Evolutionary conservation across 768 basidiomycete genomes (phyloP), one percentile per base, ranked within the genome.

Genomic region (Lactifluus volemus): DNA sequence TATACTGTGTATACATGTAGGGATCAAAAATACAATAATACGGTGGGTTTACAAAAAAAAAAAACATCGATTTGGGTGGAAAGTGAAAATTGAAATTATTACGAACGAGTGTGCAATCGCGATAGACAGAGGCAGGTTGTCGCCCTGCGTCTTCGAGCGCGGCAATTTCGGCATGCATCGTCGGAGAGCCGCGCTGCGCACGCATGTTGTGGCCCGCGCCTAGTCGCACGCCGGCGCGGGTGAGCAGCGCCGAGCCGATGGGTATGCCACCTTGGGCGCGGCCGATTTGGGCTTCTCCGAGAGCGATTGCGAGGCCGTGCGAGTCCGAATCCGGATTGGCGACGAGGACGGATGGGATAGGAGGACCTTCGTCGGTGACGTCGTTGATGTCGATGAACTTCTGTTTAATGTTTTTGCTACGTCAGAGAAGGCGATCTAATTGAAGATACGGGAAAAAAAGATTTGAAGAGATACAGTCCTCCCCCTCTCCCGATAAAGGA

Each of bases 251-350:
- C 4, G 80, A 79, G 11, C 85, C 84, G 63, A 86, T 86, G 11
- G 84, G 83, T n/a, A 85, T 74, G 0, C 85, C 84, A 1, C 83
- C 81, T 61, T 85, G 78, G 0, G 59, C 66, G 44, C 75, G 75
- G 57, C 82, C 77, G 53, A 76, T 75, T 36, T 68, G 68, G 0
- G 81, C 84, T 63, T 84, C 76, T 3, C 63, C 67, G 51, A 74
- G 61, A 4, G 76, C 76, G 6, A 67, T 68, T 29, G 68, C 60
- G 30, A 75, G 63, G 39, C 74, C 75, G 36, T 75, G 63, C 1
- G 55, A 67, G 61, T 75, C 72, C 42, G 6, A 7, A 12, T 42
- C 41, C 19, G 2, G 3, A 4, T 1, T 8, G 8, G 17, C 8
- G 7, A 3, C 19, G 21, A 3, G 4, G 19, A 45, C 10, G 9